These are phyloP conservation scores for Halophytophthora batemanensis DNA, from an alignment of 352 stramenopile species.

Conservation along the genomic window DNA sequence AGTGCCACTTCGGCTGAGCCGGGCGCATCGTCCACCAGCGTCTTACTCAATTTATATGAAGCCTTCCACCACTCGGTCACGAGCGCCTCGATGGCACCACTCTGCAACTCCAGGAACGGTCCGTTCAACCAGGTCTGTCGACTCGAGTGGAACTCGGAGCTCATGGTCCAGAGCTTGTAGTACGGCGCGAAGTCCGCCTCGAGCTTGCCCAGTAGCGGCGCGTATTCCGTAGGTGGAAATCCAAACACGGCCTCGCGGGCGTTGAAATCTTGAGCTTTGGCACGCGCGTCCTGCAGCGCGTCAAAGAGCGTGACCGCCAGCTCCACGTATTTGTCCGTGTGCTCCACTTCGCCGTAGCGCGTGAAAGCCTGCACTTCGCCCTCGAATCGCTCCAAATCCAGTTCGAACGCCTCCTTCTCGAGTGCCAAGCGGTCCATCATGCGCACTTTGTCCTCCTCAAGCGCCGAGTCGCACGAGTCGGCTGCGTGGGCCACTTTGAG, in stretches of 20 bases:
- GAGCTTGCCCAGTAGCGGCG: constrained; percentile 71
- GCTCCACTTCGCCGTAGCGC: constrained; percentile 83
- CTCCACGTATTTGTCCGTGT: constrained; percentile 90
- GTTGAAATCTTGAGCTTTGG: constrained; percentile 92
- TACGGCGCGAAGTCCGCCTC: constrained; percentile 88
- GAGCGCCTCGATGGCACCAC: constrained; percentile 81
- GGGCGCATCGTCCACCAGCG: constrained; percentile 84
- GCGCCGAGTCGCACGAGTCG: constrained; percentile 82
- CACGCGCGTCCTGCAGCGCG: constrained; percentile 87
- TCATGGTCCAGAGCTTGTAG: constrained; percentile 95
- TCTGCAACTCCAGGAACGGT: constrained; percentile 89
- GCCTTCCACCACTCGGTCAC: constrained; percentile 94
- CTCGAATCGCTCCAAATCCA: constrained; percentile 87
- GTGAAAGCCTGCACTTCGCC: constrained; percentile 87
- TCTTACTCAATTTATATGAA: constrained; percentile 91
- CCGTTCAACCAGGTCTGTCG: constrained; percentile 91
- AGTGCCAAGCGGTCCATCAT: constrained; percentile 94
- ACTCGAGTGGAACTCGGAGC: constrained; percentile 91
- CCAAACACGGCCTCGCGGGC: constrained; percentile 91
- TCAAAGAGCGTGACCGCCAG: constrained; percentile 86
- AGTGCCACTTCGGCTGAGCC: constrained; percentile 86
- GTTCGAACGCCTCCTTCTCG: constrained; percentile 88
- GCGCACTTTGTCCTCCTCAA: constrained; percentile 90
- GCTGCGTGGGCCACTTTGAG: constrained; percentile 76
- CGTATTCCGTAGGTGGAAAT: constrained; percentile 91